These are phyloP conservation scores for Xerocomus nothofagi DNA, from an alignment of 1,284 basidiomycete genomes.

Conservation along the genomic window DNA sequence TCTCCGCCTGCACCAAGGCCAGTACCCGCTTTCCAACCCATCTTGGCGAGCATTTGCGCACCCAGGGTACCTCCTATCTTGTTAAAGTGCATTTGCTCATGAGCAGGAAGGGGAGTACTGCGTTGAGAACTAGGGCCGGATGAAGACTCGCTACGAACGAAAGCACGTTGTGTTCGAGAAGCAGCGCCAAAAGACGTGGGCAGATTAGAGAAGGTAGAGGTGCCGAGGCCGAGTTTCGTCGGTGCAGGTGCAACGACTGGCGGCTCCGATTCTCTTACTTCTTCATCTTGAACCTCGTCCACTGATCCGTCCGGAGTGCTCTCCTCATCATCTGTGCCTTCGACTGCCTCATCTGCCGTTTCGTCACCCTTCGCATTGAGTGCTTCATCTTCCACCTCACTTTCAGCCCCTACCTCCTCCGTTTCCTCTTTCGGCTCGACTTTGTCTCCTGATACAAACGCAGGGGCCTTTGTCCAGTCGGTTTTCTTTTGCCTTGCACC, in stretches of 20 bases:
- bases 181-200: slow-evolving; percentile 47
- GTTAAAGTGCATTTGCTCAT: slow-evolving; percentile 77
- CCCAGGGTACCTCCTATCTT: slow-evolving; percentile 79
- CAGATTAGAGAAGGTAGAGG: slow-evolving; percentile 26
- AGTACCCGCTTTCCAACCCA: slow-evolving; percentile 87
- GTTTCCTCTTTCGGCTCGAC: slow-evolving; percentile 48
- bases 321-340: slow-evolving; percentile 19
- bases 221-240: slow-evolving; percentile 23
- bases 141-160: slow-evolving; percentile 52
- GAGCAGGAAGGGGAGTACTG: slow-evolving; percentile 53
- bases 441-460: slow-evolving; percentile 66
- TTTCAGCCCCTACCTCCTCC: slow-evolving; percentile 42
- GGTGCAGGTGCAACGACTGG: slow-evolving; percentile 33
- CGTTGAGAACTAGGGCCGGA: slow-evolving; percentile 43
- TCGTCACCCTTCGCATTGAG: slow-evolving; percentile 43
- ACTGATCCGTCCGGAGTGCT: slow-evolving; percentile 38
- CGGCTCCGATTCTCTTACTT: slow-evolving; percentile 44
- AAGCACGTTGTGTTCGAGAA: slow-evolving; percentile 47
- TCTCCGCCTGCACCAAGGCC: slow-evolving; percentile 80
- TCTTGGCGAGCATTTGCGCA: slow-evolving; percentile 87
- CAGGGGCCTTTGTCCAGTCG: slow-evolving; percentile 78
- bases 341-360: slow-evolving; percentile 45
- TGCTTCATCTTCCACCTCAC: slow-evolving; percentile 37
- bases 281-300: slow-evolving; percentile 40
- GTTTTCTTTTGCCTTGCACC: slow-evolving; percentile 39